A percentile compares a stretch with the other conserved stretches of the same genome.
Evolutionary conservation across 2,329 filamentous ascomycete genomes (phyloP).

Genomic region (Penicillium sp.): DNA sequence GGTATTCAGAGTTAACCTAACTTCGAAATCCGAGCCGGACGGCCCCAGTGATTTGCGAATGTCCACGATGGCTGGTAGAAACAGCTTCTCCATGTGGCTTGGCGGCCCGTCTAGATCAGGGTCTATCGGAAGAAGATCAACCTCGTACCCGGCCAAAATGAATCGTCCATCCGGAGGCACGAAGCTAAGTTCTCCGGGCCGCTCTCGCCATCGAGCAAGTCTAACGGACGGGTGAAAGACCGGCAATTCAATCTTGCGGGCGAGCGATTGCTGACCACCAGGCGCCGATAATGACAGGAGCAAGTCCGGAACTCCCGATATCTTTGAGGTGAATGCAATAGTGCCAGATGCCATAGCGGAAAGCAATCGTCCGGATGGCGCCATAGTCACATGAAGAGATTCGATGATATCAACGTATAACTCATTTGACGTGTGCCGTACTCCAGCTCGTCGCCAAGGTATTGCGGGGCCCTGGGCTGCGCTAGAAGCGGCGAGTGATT

Average conservation of each 20-base stretch:
- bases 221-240: conserved; percentile 96
- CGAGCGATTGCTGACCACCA: conserved; percentile 72
- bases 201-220: conserved; percentile 81
- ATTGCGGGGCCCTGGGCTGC: conserved; percentile 51
- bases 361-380: conserved; percentile 82
- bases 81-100: conserved; percentile 59
- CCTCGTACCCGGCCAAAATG: conserved; percentile 88
- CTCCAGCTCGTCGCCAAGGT: conserved; percentile 87
- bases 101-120: conserved; percentile 54
- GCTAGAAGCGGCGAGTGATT: conserved; percentile 36
- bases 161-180: conserved; percentile 93
- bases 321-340: conserved; percentile 90
- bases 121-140: conserved; percentile 75
- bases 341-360: conserved; percentile 85
- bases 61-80: conserved; percentile 76
- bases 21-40: conserved; percentile 79
- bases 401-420: conserved; percentile 95
- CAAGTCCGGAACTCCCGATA: conserved; percentile 92
- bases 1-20: conserved; percentile 67
- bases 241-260: conserved; percentile 72
- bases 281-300: conserved; percentile 72
- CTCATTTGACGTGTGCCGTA: conserved; percentile 94
- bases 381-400: conserved; percentile 78
- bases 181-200: conserved; percentile 88
- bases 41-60: conserved; percentile 74